phyloP scores from a whole-genome alignment of 2,329 filamentous ascomycete genomes.

The Aureobasidium sp. region DNA sequence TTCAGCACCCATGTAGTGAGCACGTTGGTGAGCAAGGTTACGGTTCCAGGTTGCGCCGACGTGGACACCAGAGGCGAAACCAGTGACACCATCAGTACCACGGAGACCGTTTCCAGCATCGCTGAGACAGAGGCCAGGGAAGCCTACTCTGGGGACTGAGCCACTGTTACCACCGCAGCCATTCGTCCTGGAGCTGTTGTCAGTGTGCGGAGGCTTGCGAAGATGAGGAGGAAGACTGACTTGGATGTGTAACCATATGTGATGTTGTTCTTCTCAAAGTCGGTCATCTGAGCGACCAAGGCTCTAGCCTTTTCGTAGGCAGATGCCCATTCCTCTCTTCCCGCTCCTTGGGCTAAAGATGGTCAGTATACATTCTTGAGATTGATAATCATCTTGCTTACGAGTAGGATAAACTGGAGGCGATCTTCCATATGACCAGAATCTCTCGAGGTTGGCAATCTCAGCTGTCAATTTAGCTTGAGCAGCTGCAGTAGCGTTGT shows the following conservation, averaged over 20 bases:
- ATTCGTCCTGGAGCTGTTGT: conserved; percentile 21
- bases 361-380: background rate
- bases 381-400: background rate
- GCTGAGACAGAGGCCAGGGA: conserved; percentile 36
- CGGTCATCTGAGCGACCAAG: conserved; percentile 31
- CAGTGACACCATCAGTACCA: conserved; percentile 38
- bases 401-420: conserved; percentile 28
- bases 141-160: conserved; percentile 30
- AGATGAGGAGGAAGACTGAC: background rate
- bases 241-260: conserved; percentile 26
- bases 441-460: conserved; percentile 23
- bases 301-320: conserved; percentile 28
- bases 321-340: conserved; percentile 28
- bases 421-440: conserved; percentile 26
- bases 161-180: conserved; percentile 34
- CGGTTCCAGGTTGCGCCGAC: conserved; percentile 35
- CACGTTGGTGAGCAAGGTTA: conserved; percentile 47
- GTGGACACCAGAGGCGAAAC: conserved; percentile 36
- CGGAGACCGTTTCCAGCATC: conserved; percentile 39
- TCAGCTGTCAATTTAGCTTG: conserved; percentile 10
- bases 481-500: conserved; percentile 9
- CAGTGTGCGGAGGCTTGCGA: background rate
- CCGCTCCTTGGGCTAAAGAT: conserved; percentile 25
- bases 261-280: conserved; percentile 33
- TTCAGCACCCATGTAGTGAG: conserved; percentile 49